phyloP scores from a whole-genome alignment of 1,284 basidiomycete species.

The Ceratobasidium theobromae region DNA sequence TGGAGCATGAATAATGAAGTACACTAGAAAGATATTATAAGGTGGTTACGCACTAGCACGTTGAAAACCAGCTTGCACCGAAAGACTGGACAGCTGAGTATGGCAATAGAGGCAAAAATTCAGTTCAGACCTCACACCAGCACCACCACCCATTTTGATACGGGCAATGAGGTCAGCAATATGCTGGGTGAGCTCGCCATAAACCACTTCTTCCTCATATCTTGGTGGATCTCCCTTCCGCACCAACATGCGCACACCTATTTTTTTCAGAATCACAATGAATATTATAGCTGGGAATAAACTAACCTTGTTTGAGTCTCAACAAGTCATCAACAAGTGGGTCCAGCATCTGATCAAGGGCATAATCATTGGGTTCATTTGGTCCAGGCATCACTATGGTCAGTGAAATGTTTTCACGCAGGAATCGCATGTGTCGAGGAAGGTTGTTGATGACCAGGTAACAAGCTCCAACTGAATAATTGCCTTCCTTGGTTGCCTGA shows the following conservation, averaged over 20 bases:
- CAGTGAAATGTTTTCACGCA: not conserved
- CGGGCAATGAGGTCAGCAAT: conserved; percentile 15
- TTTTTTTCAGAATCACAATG: not conserved
- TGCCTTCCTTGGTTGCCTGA: not conserved
- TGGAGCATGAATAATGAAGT: not conserved
- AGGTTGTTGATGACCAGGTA: conserved; percentile 4
- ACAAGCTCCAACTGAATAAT: not conserved
- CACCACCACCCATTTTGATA: conserved; percentile 23
- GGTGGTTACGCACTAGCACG: not conserved
- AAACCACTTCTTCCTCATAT: not conserved
- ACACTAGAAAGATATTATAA: not conserved
- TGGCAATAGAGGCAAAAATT: conserved; percentile 16
- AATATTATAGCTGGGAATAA: not conserved
- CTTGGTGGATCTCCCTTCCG: not conserved
- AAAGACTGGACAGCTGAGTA: not conserved
- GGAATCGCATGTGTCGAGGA: not conserved
- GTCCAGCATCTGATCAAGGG: conserved; percentile 4
- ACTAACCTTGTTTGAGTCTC: not conserved
- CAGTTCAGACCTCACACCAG: not conserved
- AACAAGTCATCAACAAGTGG: conserved; percentile 12
- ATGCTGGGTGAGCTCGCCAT: not conserved
- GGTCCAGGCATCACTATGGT: conserved; percentile 16
- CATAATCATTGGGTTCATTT: not conserved
- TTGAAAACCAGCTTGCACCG: not conserved
- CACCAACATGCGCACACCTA: not conserved